phyloP scores from a whole-genome alignment of 805 yeast genomes.

The Maudiozyma barnettii region DNA sequence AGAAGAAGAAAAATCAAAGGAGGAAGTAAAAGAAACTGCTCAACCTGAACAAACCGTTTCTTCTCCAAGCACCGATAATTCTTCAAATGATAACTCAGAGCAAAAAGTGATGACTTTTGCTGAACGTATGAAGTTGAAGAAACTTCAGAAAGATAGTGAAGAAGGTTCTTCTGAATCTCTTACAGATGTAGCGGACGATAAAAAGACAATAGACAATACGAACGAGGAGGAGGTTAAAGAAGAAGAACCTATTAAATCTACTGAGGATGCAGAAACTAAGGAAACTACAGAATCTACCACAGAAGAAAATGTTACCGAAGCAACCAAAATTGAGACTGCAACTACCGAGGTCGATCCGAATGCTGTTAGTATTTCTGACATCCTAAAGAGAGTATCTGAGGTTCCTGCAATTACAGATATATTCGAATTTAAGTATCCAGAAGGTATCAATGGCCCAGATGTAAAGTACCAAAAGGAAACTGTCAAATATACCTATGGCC shows the following conservation, averaged over 20 bases:
- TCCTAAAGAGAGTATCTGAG: constrained; percentile 38
- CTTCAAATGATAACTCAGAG: background rate
- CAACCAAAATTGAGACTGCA: background rate
- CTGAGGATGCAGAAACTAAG: constrained; percentile 9
- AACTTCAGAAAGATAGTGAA: constrained; percentile 7
- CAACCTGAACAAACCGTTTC: background rate
- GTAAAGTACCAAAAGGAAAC: constrained; percentile 29
- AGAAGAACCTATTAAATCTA: constrained; percentile 14
- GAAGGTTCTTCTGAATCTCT: constrained; percentile 11
- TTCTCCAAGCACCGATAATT: background rate
- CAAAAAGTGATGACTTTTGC: constrained; percentile 16
- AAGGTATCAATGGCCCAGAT: constrained; percentile 42
- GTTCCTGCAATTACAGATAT: constrained; percentile 50
- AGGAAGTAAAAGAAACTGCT: background rate
- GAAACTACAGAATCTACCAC: constrained; percentile 9
- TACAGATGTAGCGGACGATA: constrained; percentile 9
- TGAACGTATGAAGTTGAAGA: constrained; percentile 20
- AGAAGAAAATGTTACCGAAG: constrained; percentile 5
- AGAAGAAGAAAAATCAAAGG: constrained; percentile 5
- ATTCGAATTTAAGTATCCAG: constrained; percentile 46
- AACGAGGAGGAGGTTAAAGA: constrained; percentile 6
- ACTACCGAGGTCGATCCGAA: background rate
- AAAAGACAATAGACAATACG: background rate
- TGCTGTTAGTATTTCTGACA: constrained; percentile 39
- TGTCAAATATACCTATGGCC: constrained; percentile 55